phyloP scores from a whole-genome alignment of 208 protist species.

The Trypanosoma grayi region DNA sequence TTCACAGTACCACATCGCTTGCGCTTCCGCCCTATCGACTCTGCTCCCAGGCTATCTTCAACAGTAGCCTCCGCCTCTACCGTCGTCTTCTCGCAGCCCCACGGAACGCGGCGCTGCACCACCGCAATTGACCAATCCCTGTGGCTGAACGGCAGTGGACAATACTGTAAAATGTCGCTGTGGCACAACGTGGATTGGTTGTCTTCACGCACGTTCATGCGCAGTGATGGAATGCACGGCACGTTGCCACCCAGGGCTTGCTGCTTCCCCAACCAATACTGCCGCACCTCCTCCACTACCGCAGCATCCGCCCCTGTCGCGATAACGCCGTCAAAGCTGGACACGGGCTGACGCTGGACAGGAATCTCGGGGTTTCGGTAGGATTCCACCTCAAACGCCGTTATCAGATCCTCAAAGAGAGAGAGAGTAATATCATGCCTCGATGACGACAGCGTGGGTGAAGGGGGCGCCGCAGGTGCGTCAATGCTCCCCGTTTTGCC shows the following conservation, averaged over 20 bases:
- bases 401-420: conserved; percentile 63
- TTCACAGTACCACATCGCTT: conserved; percentile 7
- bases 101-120: conserved; percentile 24
- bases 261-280: conserved; percentile 75
- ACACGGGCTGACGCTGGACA: conserved; percentile 36
- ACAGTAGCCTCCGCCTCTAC: not conserved
- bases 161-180: conserved; percentile 60
- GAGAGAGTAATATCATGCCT: conserved; percentile 17
- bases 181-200: conserved; percentile 55
- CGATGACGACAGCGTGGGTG: not conserved
- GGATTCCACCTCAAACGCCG: conserved; percentile 52
- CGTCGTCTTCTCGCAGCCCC: not conserved
- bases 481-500: conserved; percentile 47
- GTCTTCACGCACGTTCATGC: conserved; percentile 51
- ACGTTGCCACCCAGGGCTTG: conserved; percentile 44
- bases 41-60: not conserved
- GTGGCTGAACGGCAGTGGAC: conserved; percentile 77
- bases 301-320: conserved; percentile 24
- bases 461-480: conserved; percentile 13
- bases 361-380: conserved; percentile 43
- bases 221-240: conserved; percentile 63
- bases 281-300: conserved; percentile 48
- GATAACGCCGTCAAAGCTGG: conserved; percentile 23
- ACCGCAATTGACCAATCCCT: conserved; percentile 69
- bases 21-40: conserved; percentile 6